Base-by-base conservation (phyloP, 148 eudicot genomes). In the Polygonum aviculare region DNA sequence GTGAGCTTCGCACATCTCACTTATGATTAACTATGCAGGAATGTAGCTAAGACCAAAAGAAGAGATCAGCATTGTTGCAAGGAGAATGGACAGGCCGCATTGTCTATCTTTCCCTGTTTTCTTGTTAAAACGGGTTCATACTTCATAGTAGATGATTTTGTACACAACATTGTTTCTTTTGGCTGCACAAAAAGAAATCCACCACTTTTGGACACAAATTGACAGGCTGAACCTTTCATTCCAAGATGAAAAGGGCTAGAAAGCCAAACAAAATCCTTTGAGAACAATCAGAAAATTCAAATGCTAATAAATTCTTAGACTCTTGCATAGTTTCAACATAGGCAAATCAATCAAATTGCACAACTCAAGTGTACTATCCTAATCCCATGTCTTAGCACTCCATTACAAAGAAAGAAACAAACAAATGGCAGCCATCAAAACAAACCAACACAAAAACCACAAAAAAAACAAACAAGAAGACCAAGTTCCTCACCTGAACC, bases 401-500 rank as follows among this genome's bases (percentile, higher is more conserved):
- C 9, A 6, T 6, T 51, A n/a, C 55, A 51, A 15, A 26, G 31
- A 26, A 26, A 26, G 31, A 18, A 51, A 5, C 55, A 18, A 51
- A 5, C 55, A 51, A 51, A 51, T 51, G 55, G n/a, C 55, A 51
- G 10, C 16, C 1, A 22, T 7, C 22, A 19, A 9, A 22, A 21
- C 22, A 19, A 9, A 59, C 2, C 8, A 22, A 12, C 9, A 19
- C 16, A 67, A 9, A 5, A 39, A 54, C 62, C 63, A n/a, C n/a
- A n/a, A n/a, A n/a, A n/a, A 72, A 14, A 79, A 35, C 49, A 74
- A 55, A 10, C 65, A 18, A 73, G 65, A 26, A 78, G 54, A 71
- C 78, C 39, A 5, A 65, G 65, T 12, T 70, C 44, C 71, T 81
- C 82, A 89, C 93, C 93, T 84, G 85, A 83, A 89, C 86, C 77